A percentile compares a stretch with the other conserved stretches of the same genome.
These are phyloP conservation scores for Suillus bovinus DNA, from an alignment of 768 basidiomycete genomes.

Conservation along the genomic window DNA sequence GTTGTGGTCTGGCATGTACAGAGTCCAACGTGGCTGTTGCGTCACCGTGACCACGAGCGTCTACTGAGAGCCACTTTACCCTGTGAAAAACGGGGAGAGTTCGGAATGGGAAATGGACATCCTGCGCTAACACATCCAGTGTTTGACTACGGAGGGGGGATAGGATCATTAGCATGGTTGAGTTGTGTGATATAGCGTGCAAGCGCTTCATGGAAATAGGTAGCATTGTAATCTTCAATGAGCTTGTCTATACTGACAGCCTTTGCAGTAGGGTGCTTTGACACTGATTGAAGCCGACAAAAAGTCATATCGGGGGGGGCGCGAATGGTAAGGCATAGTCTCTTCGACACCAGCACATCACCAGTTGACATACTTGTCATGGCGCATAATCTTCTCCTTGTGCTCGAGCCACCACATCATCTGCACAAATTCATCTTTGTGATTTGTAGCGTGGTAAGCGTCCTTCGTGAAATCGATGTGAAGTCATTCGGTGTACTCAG, in stretches of 20 bases:
- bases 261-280: slow-evolving; percentile 26
- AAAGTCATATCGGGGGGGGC: slow-evolving; percentile 14
- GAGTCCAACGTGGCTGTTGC: slow-evolving; percentile 4
- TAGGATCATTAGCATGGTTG: slow-evolving; percentile 14
- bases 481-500: too few species aligned
- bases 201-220: neutral
- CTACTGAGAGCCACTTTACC: slow-evolving; percentile 31
- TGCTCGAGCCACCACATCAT: too few species aligned
- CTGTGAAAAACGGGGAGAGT: slow-evolving; percentile 34
- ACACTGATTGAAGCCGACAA: slow-evolving; percentile 17
- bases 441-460: too few species aligned
- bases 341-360: too few species aligned
- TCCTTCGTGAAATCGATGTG: too few species aligned
- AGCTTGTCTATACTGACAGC: slow-evolving; percentile 24
- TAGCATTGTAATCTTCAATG: slow-evolving; percentile 25
- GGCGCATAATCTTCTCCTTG: too few species aligned
- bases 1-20: slow-evolving; percentile 32
- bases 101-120: slow-evolving; percentile 16
- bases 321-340: neutral
- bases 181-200: slow-evolving; percentile 21
- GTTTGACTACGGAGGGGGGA: slow-evolving; percentile 1
- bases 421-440: too few species aligned
- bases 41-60: slow-evolving; percentile 2
- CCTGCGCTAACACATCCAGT: neutral
- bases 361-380: too few species aligned